phyloP scores from a whole-genome alignment of 768 basidiomycete genomes.

The Rhodotorula graminis region DNA sequence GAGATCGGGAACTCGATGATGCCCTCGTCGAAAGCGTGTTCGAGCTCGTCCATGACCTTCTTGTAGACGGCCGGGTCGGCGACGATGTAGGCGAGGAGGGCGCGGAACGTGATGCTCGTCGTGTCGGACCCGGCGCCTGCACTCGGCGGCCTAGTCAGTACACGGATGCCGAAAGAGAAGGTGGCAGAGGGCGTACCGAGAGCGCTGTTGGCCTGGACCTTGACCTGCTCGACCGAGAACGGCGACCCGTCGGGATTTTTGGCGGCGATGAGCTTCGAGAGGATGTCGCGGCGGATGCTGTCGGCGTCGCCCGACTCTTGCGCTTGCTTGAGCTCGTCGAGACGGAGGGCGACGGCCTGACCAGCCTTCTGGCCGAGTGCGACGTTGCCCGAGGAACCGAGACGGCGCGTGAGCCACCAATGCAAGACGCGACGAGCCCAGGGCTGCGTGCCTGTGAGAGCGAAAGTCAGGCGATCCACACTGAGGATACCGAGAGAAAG shows the following conservation, averaged over 20 bases:
- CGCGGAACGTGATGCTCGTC: constrained; percentile 8
- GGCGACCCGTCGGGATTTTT: constrained; percentile 12
- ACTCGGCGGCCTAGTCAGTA: background rate
- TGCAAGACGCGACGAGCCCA: background rate
- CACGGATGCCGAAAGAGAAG: too few species aligned
- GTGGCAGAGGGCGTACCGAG: background rate
- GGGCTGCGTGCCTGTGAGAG: background rate
- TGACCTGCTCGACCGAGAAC: constrained; percentile 5
- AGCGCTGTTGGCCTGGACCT: constrained; percentile 3
- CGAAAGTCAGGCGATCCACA: background rate
- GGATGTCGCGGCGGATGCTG: background rate
- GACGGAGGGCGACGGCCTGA: background rate
- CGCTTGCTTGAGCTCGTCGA: background rate
- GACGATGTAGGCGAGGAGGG: constrained; percentile 16
- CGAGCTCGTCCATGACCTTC: constrained; percentile 9
- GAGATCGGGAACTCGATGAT: background rate
- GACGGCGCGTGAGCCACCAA: background rate
- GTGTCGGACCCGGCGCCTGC: constrained; percentile 15
- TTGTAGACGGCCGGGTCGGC: background rate
- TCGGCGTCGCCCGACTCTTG: background rate
- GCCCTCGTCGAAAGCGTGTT: background rate
- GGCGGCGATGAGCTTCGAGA: constrained; percentile 2
- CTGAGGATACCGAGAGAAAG: too few species aligned
- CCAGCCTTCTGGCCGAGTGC: background rate
- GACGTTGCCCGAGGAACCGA: constrained; percentile 5